phyloP scores from a whole-genome alignment of 306 rosid species.

The Quillaja saponaria region DNA sequence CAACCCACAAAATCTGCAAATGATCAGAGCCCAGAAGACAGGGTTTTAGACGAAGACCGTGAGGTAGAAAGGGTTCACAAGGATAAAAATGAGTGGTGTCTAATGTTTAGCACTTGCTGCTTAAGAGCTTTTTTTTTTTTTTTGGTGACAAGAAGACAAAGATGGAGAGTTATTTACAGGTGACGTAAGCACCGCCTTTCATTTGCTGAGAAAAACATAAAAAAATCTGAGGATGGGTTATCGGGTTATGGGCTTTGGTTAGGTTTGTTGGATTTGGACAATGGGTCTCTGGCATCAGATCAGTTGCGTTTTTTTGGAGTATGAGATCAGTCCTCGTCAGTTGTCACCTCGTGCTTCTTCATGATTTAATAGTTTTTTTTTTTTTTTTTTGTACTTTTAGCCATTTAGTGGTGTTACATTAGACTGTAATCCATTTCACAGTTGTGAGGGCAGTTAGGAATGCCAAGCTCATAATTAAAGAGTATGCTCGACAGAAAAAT shows the following conservation, averaged over 20 bases:
- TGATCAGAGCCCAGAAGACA: conserved; percentile 7
- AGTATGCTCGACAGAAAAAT: too few relatives aligned
- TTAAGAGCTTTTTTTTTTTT: conserved; percentile 6
- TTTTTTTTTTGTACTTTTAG: too few relatives aligned
- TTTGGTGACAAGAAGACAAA: not conserved
- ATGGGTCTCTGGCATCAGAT: too few relatives aligned
- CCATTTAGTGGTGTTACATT: too few relatives aligned
- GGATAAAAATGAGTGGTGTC: conserved; percentile 50
- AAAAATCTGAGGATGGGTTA: too few relatives aligned
- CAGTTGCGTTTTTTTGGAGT: too few relatives aligned
- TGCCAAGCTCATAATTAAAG: too few relatives aligned
- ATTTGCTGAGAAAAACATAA: not conserved
- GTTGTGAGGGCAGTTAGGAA: too few relatives aligned
- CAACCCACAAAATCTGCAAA: conserved; percentile 1
- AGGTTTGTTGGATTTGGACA: not conserved
- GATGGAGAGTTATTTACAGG: not conserved
- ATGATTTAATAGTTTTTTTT: too few relatives aligned
- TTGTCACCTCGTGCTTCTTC: too few relatives aligned
- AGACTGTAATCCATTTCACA: too few relatives aligned
- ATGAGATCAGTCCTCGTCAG: too few relatives aligned
- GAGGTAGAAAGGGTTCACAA: conserved; percentile 23
- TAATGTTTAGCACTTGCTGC: conserved; percentile 35
- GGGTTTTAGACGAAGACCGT: not conserved
- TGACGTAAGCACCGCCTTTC: not conserved
- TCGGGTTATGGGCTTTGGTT: not conserved